Percentiles rank a stretch among this genome's conserved stretches.
Evolutionary conservation across 2,329 filamentous ascomycete genomes (phyloP).

Genomic region (Hypoxylon sp.): DNA sequence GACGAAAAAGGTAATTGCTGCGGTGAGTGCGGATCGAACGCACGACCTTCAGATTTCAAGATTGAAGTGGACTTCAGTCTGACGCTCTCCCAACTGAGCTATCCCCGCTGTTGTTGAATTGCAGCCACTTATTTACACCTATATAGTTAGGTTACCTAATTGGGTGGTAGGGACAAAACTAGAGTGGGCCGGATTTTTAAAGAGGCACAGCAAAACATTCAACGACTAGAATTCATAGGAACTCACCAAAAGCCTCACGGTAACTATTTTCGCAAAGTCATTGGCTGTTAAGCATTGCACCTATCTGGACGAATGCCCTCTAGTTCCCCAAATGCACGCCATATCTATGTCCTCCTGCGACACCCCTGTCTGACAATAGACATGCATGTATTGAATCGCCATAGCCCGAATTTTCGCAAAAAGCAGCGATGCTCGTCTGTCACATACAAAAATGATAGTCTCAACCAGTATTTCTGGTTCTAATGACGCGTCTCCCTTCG

Average conservation of each 20-base stretch:
- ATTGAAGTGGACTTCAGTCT: slow-evolving; percentile 25
- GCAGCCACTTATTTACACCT: neutral
- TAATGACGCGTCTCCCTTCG: no score
- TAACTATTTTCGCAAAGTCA: neutral
- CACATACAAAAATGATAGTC: neutral
- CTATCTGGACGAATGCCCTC: neutral
- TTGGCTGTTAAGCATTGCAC: neutral
- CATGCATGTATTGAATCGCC: neutral
- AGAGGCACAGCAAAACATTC: neutral
- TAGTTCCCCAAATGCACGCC: neutral
- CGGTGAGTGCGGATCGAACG: slow-evolving; percentile 28
- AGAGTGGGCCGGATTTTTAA: neutral
- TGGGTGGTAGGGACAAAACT: neutral
- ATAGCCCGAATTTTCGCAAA: neutral
- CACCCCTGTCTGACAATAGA: neutral
- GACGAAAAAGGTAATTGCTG: neutral
- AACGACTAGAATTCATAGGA: neutral
- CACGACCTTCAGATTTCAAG: slow-evolving; percentile 24
- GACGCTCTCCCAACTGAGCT: slow-evolving; percentile 31
- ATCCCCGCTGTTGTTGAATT: slow-evolving; percentile 17
- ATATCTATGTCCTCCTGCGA: neutral
- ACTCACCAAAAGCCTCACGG: no score
- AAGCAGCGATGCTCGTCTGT: neutral
- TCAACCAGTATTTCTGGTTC: no score
- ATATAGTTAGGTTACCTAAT: neutral